Conservation (phyloP, 164 flowering plant genomes). For the Malania oleifera region DNA sequence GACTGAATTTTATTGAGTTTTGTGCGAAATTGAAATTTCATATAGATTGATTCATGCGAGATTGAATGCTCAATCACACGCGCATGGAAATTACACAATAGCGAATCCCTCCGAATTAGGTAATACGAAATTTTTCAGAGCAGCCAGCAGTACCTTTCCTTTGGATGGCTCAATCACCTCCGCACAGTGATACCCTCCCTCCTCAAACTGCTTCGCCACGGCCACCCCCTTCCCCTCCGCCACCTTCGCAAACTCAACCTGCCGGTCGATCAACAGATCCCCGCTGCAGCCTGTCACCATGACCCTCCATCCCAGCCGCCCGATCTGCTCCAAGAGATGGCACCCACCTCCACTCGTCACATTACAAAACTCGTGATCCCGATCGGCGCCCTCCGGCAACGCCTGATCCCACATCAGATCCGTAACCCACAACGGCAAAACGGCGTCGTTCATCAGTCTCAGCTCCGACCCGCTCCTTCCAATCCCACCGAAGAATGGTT, state of each 20-base stretch:
- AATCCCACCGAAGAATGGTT: slow-evolving; percentile 32
- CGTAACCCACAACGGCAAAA: slow-evolving; percentile 14
- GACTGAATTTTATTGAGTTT: too few relatives aligned
- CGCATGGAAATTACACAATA: too few relatives aligned
- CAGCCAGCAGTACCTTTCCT: background rate
- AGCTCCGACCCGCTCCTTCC: slow-evolving; percentile 28
- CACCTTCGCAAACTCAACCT: slow-evolving; percentile 21
- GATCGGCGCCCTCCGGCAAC: slow-evolving; percentile 30
- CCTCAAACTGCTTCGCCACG: slow-evolving; percentile 7
- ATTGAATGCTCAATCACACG: too few relatives aligned
- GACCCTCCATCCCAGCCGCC: slow-evolving; percentile 16
- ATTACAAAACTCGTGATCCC: slow-evolving; percentile 37
- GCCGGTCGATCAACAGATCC: slow-evolving; percentile 35
- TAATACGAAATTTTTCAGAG: background rate
- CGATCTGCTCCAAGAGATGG: background rate
- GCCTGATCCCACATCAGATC: slow-evolving; percentile 38
- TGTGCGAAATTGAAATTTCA: too few relatives aligned
- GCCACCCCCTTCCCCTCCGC: slow-evolving; percentile 23
- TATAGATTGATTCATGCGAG: too few relatives aligned
- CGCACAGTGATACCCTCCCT: slow-evolving; percentile 19
- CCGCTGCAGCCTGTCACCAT: slow-evolving; percentile 28
- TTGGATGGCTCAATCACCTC: slow-evolving; percentile 15
- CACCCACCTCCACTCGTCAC: slow-evolving; percentile 14
- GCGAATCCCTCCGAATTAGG: too few relatives aligned
- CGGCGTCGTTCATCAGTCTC: slow-evolving; percentile 14